A percentile compares a stretch with the other conserved stretches of the same genome.
These are phyloP conservation scores for Echeveria elegans DNA, from an alignment of 164 flowering plant species.

Conservation along the genomic window DNA sequence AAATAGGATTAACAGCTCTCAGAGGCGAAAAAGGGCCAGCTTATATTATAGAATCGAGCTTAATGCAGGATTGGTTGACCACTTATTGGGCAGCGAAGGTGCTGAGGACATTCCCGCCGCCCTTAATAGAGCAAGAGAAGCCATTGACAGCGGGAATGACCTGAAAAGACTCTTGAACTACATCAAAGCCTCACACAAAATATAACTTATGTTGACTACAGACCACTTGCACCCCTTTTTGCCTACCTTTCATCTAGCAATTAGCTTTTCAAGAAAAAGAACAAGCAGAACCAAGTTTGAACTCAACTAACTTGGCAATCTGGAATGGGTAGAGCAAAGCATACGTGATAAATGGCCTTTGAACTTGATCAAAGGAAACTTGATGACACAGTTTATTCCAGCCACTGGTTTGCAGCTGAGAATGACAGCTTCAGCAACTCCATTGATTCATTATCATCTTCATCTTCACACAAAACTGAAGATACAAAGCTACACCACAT, in stretches of 20 bases:
- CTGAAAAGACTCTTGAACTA: slow-evolving; percentile 60
- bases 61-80: slow-evolving; percentile 94
- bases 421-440: neutral
- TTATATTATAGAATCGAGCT: slow-evolving; percentile 84
- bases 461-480: slow-evolving; percentile 1
- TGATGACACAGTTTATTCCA: neutral
- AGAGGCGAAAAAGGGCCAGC: slow-evolving; percentile 84
- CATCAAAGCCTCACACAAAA: slow-evolving; percentile 52
- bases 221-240: neutral
- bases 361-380: neutral
- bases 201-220: slow-evolving; percentile 6
- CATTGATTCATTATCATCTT: slow-evolving; percentile 5
- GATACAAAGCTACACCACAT: slow-evolving; percentile 3
- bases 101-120: slow-evolving; percentile 71
- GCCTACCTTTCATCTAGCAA: neutral
- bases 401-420: neutral
- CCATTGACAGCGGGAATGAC: slow-evolving; percentile 90
- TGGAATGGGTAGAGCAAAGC: neutral
- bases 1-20: slow-evolving; percentile 85
- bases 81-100: slow-evolving; percentile 80
- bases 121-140: slow-evolving; percentile 87
- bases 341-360: neutral
- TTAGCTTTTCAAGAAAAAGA: neutral
- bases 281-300: neutral
- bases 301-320: neutral